Percentiles rank a stretch among this genome's conserved stretches.
phyloP scores from a whole-genome alignment of 108 stramenopile species.

The Fistulifera solaris region DNA sequence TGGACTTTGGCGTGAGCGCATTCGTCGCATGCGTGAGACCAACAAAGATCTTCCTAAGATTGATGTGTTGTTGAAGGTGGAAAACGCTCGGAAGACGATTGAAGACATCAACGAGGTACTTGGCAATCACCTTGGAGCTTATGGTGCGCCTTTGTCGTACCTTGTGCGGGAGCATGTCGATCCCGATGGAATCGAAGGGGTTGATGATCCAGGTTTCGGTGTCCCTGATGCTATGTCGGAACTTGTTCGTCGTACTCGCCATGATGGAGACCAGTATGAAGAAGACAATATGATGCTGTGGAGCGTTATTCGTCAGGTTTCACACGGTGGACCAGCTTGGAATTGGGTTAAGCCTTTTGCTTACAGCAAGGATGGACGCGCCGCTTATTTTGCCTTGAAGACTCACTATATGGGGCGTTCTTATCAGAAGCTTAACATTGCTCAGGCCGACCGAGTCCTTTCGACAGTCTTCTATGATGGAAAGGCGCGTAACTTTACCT shows the following conservation, averaged over 20 bases:
- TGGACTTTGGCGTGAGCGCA: background rate
- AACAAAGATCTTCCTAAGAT: background rate
- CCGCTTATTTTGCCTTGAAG: conserved; percentile 19
- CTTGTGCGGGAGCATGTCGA: background rate
- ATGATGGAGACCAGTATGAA: conserved; percentile 6
- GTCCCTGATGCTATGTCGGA: conserved; percentile 7
- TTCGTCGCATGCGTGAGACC: background rate
- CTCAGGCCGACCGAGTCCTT: conserved; percentile 5
- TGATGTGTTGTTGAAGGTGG: background rate
- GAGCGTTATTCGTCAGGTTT: conserved; percentile 7
- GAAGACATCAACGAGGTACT: conserved; percentile 1
- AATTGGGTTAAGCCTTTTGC: conserved; percentile 7
- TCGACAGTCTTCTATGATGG: conserved; percentile 10
- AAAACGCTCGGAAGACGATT: background rate
- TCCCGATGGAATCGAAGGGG: too few species aligned
- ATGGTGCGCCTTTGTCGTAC: background rate
- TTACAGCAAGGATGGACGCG: conserved; percentile 14
- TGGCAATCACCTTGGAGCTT: background rate
- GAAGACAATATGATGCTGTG: conserved; percentile 17
- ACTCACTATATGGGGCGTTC: conserved; percentile 10
- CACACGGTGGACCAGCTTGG: conserved; percentile 11
- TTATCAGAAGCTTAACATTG: background rate
- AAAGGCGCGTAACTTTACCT: conserved; percentile 15
- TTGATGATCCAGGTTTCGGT: conserved; percentile 5
- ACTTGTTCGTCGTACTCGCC: conserved; percentile 13